Percentiles rank a stretch among this genome's conserved stretches.
These are phyloP conservation scores for Termitomyces sp. DNA, from an alignment of 768 basidiomycete genomes.

Conservation along the genomic window DNA sequence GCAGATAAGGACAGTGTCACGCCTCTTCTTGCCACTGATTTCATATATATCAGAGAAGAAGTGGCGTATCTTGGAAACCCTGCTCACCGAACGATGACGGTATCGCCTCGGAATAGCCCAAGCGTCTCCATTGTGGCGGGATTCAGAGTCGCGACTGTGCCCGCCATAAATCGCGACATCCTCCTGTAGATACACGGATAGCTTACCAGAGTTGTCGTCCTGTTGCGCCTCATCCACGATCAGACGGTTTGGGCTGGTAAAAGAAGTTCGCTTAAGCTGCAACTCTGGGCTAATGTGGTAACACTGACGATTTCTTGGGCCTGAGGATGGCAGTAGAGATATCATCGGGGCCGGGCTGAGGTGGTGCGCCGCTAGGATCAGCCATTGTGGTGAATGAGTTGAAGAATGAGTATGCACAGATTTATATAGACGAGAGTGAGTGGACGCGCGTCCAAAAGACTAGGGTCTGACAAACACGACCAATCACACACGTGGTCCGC, in stretches of 20 bases:
- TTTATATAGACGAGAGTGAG: constrained; percentile 17
- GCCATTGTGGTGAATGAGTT: constrained; percentile 37
- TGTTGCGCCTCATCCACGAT: constrained; percentile 92
- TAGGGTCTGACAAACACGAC: constrained; percentile 17
- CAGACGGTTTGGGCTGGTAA: constrained; percentile 85
- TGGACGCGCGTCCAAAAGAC: constrained; percentile 34
- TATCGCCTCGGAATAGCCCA: constrained; percentile 94
- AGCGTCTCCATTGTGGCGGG: constrained; percentile 95
- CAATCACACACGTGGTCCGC: constrained; percentile 14
- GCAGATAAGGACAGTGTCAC: constrained; percentile 96
- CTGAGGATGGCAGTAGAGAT: constrained; percentile 92
- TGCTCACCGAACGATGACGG: constrained; percentile 85
- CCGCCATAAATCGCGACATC: neutral
- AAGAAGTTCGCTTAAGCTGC: constrained; percentile 16
- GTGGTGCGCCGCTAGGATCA: constrained; percentile 79
- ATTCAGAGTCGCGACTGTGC: constrained; percentile 84
- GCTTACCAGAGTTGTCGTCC: constrained; percentile 92
- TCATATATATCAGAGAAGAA: constrained; percentile 1
- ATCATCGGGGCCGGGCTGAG: constrained; percentile 85
- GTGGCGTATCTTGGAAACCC: neutral
- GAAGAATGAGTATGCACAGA: constrained; percentile 17
- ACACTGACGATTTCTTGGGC: constrained; percentile 92
- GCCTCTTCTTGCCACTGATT: constrained; percentile 89
- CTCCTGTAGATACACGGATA: neutral
- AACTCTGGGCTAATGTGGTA: constrained; percentile 3